Conservation (phyloP, 78 protist genomes). For the Pigoraptor vietnamica region DNA sequence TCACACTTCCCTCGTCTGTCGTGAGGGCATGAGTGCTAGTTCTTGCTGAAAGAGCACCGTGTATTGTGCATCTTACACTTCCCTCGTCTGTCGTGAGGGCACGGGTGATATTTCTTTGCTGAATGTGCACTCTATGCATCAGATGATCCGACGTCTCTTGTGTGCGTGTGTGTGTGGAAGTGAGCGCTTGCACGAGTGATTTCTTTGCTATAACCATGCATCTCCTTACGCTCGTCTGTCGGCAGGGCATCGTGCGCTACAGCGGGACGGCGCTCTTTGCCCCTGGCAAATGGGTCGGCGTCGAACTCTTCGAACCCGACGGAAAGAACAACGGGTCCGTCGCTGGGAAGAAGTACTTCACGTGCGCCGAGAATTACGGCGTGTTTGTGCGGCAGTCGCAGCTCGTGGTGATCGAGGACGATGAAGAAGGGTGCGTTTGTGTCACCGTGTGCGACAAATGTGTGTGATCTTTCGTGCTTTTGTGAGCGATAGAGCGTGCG, state of each 20-base stretch:
- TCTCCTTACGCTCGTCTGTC: not conserved
- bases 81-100: no score
- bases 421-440: not conserved
- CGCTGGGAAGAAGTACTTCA: not conserved
- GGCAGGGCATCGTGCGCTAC: slow-evolving; percentile 5
- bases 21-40: no score
- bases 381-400: slow-evolving; percentile 31
- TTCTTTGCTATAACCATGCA: not conserved
- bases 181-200: not conserved
- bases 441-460: not conserved
- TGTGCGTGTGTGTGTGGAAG: no score
- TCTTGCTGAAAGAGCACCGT: no score
- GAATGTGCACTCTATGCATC: no score
- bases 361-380: slow-evolving; percentile 41
- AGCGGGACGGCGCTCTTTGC: not conserved
- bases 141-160: no score
- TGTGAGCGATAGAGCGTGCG: not conserved
- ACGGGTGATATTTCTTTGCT: no score
- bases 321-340: slow-evolving; percentile 40
- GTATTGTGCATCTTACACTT: no score
- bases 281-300: slow-evolving; percentile 34
- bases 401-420: not conserved
- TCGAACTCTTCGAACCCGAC: slow-evolving; percentile 17
- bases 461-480: not conserved
- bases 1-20: no score